phyloP scores from a whole-genome alignment of 805 yeast genomes.

The Ogataea henricii region DNA sequence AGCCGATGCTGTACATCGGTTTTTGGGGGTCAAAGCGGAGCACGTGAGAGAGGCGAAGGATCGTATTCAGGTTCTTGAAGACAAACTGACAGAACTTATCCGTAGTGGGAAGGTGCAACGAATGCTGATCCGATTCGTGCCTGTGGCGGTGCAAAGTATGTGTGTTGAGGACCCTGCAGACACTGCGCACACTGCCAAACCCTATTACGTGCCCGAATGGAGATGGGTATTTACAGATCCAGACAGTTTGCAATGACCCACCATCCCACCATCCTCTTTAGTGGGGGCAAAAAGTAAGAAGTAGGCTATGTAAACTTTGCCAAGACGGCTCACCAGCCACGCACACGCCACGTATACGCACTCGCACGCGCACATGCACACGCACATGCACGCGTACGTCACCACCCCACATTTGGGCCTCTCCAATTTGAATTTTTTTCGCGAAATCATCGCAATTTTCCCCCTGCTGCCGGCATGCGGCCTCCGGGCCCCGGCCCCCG shows the following conservation, averaged over 20 bases:
- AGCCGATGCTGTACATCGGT: background rate
- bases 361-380: background rate
- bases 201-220: background rate
- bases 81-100: background rate
- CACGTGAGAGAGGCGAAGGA: no score
- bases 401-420: constrained; percentile 4
- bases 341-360: background rate
- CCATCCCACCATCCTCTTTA: no score
- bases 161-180: background rate
- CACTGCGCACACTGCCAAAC: background rate
- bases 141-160: background rate
- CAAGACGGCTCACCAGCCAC: background rate
- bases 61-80: no score
- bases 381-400: background rate
- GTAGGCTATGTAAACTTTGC: background rate
- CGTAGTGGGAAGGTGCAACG: background rate
- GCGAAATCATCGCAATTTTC: background rate
- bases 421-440: background rate
- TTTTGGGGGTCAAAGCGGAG: background rate
- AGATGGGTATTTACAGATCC: constrained; percentile 1
- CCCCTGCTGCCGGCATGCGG: constrained; percentile 3
- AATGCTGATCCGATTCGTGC: constrained; percentile 2
- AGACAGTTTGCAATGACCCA: background rate
- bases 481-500: constrained; percentile 7
- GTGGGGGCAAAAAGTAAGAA: no score